Evolutionary conservation across 768 basidiomycete genomes (phyloP).

Genomic region (Arthromyces matolae): DNA sequence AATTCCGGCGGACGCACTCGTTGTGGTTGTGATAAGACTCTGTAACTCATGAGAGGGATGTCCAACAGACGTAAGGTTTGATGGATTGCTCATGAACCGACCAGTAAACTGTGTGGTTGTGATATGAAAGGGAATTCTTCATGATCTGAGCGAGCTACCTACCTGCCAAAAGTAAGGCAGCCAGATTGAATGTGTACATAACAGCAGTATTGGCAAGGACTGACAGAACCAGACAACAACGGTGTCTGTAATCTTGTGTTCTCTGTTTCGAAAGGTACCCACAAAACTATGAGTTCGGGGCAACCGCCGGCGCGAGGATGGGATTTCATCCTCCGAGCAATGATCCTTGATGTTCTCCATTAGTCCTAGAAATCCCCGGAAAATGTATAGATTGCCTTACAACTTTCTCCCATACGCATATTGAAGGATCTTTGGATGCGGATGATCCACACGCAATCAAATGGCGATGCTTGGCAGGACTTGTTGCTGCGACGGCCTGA

Average conservation of each 20-base stretch:
- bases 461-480: neutral
- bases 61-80: no score
- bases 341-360: no score
- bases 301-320: no score
- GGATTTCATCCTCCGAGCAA: neutral
- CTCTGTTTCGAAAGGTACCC: neutral
- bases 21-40: no score
- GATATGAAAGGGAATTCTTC: no score
- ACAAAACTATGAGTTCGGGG: neutral
- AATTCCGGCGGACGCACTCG: no score
- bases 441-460: constrained; percentile 5
- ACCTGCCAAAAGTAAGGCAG: constrained; percentile 1
- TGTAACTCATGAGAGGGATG: no score
- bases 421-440: neutral
- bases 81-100: neutral
- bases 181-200: neutral
- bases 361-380: no score
- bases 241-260: neutral
- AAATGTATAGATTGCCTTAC: no score
- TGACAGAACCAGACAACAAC: neutral
- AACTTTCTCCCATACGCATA: constrained; percentile 5
- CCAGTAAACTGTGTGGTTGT: neutral
- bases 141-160: no score
- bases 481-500: constrained; percentile 1
- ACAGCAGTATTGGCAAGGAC: neutral